Evolutionary conservation across 305 asterid genomes (phyloP), one percentile per base, ranked within the genome.

Genomic region (Rubia peregrina): DNA sequence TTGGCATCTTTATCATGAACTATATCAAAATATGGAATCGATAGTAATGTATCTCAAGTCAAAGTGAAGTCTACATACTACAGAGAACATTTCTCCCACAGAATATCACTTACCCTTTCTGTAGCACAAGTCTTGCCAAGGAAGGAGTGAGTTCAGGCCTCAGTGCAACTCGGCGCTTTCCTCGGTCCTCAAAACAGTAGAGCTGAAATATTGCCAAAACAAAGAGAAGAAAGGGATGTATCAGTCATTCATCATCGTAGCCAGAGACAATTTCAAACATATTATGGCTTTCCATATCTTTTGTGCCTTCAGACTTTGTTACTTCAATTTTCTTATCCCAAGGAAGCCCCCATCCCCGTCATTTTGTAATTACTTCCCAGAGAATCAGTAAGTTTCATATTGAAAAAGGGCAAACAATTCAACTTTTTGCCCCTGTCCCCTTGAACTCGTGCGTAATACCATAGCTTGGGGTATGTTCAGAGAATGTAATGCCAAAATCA

Each of bases 71-170:
- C 41, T 69, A 65, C 41, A 56, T 10, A 26, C 3, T 21, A 49
- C 14, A 40, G 24, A 56, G 44, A 36, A 41, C 19, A 57, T 33
- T 12, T 57, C 5, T 48, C 33, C 71, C 1, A 19, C 8, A 33
- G 51, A 33, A 44, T 22, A 56, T n/a, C 43, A 61, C 26, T 67
- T 78, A 89, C 99, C 99, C 98, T 84, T 94, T 94, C 83, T 91
- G 98, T 76, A 94, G 85, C 82, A 94, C 99, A 73, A 94, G 96
- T 83, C 99, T 89, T 56, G 96, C 97, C 75, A 94, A 71, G 26
- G 97, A 94, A 76, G 98, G 97, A 70, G 98, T 91, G 68, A 94
- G 97, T 83, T 94, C 98, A 42, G 98, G 97, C 81, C 98, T 91
- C 80, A 91, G 78, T 49, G 97, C 98, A 79, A 91, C 97, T 81